phyloP scores from a whole-genome alignment of 1,284 basidiomycete species.

The Testicularia cyperi region DNA sequence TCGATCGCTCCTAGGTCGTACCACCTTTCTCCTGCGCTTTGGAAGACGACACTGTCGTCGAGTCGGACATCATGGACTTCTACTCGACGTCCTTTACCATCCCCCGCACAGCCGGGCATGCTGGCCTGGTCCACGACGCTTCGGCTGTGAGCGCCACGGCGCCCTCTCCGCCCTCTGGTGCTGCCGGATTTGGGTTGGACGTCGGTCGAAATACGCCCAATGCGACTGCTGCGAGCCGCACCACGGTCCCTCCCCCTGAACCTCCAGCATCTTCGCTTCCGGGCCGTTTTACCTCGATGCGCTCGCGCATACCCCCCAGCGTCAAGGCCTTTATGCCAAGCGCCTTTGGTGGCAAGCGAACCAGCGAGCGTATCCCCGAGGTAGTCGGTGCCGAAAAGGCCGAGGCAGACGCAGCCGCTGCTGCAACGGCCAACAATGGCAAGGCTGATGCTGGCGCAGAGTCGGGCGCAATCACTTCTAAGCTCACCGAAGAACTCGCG shows the following conservation, averaged over 20 bases:
- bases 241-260: constrained; percentile 14
- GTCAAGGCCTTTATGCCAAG: constrained; percentile 56
- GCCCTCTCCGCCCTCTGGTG: constrained; percentile 6
- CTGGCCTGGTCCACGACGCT: constrained; percentile 24
- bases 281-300: constrained; percentile 51
- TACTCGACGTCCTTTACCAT: constrained; percentile 53
- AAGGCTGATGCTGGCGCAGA: not conserved
- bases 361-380: constrained; percentile 52
- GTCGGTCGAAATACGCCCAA: constrained; percentile 2
- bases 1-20: no score
- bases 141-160: constrained; percentile 3
- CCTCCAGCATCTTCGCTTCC: constrained; percentile 37
- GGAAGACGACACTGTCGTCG: no score
- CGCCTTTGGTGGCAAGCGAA: constrained; percentile 52
- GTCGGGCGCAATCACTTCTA: not conserved
- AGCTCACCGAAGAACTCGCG: not conserved
- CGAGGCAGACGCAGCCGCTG: constrained; percentile 22
- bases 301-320: constrained; percentile 52
- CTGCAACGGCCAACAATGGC: not conserved
- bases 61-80: constrained; percentile 40
- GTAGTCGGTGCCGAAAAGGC: constrained; percentile 43
- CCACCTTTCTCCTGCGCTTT: no score
- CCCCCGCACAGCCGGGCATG: constrained; percentile 34
- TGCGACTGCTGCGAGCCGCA: constrained; percentile 1
- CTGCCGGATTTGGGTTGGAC: constrained; percentile 7